These are phyloP conservation scores for Axilococcus clingmanii DNA, from an alignment of 139 green algal genomes.

Conservation along the genomic window DNA sequence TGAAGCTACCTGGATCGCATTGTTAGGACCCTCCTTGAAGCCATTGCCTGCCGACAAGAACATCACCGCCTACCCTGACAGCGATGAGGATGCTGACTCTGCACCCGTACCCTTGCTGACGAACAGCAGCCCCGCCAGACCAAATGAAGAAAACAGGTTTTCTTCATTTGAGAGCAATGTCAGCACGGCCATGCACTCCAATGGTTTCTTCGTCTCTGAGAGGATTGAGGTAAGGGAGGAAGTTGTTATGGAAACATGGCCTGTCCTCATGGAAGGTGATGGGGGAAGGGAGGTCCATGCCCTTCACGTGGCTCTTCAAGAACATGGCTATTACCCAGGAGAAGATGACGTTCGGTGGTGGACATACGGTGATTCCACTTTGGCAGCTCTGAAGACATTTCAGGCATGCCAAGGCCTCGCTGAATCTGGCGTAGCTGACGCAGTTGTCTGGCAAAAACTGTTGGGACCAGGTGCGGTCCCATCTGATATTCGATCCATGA, in stretches of 20 bases:
- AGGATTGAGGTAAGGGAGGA: not conserved
- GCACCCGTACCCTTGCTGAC: not conserved
- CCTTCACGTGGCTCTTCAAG: slow-evolving; percentile 37
- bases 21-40: slow-evolving; percentile 43
- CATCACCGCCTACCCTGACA: too few species aligned
- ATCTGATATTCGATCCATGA: slow-evolving; percentile 28
- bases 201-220: too few species aligned
- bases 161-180: too few species aligned
- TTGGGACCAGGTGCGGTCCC: slow-evolving; percentile 43
- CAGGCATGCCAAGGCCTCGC: slow-evolving; percentile 52
- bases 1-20: slow-evolving; percentile 43
- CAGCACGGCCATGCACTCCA: too few species aligned
- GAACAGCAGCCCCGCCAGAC: not conserved
- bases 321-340: slow-evolving; percentile 31
- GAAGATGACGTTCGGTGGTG: slow-evolving; percentile 56
- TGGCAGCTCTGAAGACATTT: slow-evolving; percentile 42
- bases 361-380: slow-evolving; percentile 43
- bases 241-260: slow-evolving; percentile 24
- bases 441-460: slow-evolving; percentile 49
- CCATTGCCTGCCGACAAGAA: not conserved
- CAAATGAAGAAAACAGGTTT: too few species aligned
- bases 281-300: slow-evolving; percentile 46
- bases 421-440: slow-evolving; percentile 60
- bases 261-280: slow-evolving; percentile 48
- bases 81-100: not conserved